Conservation (phyloP, 1,284 basidiomycete species). For the Heliocybe sulcata region DNA sequence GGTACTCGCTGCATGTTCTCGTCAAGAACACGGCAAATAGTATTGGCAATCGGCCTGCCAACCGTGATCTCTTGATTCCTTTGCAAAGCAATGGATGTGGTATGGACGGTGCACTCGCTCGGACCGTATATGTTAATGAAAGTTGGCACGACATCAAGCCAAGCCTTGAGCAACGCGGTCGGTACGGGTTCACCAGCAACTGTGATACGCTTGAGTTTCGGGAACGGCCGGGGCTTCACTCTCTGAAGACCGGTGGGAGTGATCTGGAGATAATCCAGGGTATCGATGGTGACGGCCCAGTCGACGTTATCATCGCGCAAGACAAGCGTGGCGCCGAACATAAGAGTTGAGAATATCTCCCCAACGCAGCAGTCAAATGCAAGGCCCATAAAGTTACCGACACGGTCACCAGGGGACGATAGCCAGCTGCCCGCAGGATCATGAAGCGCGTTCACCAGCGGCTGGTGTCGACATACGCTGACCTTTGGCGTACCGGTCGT, state of each 20-base stretch:
- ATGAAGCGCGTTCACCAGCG: too few species aligned
- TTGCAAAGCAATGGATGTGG: constrained; percentile 30
- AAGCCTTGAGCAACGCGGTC: constrained; percentile 24
- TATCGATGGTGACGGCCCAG: neutral
- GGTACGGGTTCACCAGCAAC: constrained; percentile 34
- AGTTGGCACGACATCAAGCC: constrained; percentile 32
- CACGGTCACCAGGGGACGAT: neutral
- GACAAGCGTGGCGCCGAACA: neutral
- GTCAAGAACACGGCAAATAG: constrained; percentile 49
- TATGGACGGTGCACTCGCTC: too few species aligned
- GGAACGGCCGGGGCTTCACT: neutral
- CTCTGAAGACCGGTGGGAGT: neutral
- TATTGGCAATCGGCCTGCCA: constrained; percentile 52
- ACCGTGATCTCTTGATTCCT: constrained; percentile 37
- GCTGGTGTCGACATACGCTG: too few species aligned
- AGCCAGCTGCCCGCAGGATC: too few species aligned
- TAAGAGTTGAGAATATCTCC: neutral
- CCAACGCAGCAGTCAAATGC: neutral
- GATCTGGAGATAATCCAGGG: neutral
- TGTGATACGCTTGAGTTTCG: constrained; percentile 19
- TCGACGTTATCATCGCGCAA: neutral
- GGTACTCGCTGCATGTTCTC: constrained; percentile 41
- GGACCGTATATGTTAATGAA: constrained; percentile 34
- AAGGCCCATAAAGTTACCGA: neutral
- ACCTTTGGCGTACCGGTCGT: too few species aligned